These are phyloP conservation scores for Coniferiporia sulphurascens DNA, from an alignment of 1,284 basidiomycete species.

Conservation along the genomic window DNA sequence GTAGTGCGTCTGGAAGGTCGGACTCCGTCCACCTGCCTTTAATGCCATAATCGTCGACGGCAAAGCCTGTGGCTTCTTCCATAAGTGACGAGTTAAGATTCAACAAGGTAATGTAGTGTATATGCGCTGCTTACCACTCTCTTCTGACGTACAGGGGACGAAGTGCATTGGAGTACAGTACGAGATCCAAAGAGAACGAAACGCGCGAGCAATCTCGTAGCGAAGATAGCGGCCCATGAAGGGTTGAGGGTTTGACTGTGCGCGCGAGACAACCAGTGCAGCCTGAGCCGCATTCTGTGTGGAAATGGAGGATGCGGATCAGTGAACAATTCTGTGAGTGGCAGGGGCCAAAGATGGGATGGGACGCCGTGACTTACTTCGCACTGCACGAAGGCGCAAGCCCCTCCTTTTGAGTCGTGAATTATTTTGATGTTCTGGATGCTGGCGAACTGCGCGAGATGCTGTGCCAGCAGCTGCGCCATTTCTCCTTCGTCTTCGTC, in stretches of 20 bases:
- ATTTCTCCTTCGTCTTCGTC: slow-evolving; percentile 61
- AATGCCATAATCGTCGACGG: slow-evolving; percentile 19
- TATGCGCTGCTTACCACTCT: slow-evolving; percentile 7
- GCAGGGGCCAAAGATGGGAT: slow-evolving; percentile 5
- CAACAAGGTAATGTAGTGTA: neutral
- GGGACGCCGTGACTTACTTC: slow-evolving; percentile 41
- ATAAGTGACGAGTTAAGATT: neutral
- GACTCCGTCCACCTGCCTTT: slow-evolving; percentile 31
- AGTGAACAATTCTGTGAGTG: slow-evolving; percentile 18
- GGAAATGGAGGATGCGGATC: neutral
- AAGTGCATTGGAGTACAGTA: slow-evolving; percentile 52
- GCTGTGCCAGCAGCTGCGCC: slow-evolving; percentile 49
- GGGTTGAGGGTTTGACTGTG: slow-evolving; percentile 48
- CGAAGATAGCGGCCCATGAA: slow-evolving; percentile 68
- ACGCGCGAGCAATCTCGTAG: slow-evolving; percentile 74
- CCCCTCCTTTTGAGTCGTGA: slow-evolving; percentile 66
- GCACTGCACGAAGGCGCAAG: slow-evolving; percentile 79
- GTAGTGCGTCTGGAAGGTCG: slow-evolving; percentile 52
- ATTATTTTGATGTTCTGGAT: slow-evolving; percentile 69
- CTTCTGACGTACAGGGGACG: slow-evolving; percentile 25
- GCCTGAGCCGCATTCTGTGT: slow-evolving; percentile 54
- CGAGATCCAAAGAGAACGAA: slow-evolving; percentile 65
- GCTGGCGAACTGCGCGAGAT: slow-evolving; percentile 57
- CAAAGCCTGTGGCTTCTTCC: slow-evolving; percentile 20
- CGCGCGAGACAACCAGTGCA: slow-evolving; percentile 50